These are phyloP conservation scores for Lentinus tigrinus DNA, from an alignment of 768 basidiomycete genomes.

Conservation along the genomic window DNA sequence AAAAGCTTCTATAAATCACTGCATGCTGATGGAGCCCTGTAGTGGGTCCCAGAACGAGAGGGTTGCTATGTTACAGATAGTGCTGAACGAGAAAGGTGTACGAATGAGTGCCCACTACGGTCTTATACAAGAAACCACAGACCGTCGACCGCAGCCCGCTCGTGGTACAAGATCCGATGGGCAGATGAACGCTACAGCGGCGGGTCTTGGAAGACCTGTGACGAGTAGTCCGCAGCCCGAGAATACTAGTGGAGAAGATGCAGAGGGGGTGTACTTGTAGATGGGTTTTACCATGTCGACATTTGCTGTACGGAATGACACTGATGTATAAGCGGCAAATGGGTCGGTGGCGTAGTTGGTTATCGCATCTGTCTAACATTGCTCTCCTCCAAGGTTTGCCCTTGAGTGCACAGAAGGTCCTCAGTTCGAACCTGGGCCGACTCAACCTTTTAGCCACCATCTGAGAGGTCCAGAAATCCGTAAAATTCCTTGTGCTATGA, in stretches of 20 bases:
- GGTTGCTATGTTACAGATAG: constrained; percentile 64
- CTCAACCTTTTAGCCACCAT: background rate
- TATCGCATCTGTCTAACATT: constrained; percentile 85
- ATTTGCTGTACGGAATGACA: no score
- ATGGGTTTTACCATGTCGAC: background rate
- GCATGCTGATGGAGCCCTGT: constrained; percentile 1
- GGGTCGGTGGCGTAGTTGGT: constrained; percentile 76
- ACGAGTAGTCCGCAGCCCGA: background rate
- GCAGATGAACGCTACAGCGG: no score
- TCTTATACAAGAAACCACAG: background rate
- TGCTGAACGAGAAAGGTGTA: constrained; percentile 62
- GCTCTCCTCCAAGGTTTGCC: constrained; percentile 60
- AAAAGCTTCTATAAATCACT: background rate
- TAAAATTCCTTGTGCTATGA: background rate
- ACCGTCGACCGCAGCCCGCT: background rate
- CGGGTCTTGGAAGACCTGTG: no score
- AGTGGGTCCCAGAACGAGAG: constrained; percentile 81
- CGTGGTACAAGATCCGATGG: no score
- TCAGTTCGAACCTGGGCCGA: constrained; percentile 11
- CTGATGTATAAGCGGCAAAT: no score
- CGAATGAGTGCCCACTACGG: constrained; percentile 46
- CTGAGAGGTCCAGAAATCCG: background rate
- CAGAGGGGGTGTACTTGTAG: constrained; percentile 3
- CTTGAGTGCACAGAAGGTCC: background rate
- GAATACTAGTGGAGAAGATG: background rate